These are phyloP conservation scores for Paramecium caudatum DNA, from an alignment of 73 alveolate genomes.

Conservation along the genomic window DNA sequence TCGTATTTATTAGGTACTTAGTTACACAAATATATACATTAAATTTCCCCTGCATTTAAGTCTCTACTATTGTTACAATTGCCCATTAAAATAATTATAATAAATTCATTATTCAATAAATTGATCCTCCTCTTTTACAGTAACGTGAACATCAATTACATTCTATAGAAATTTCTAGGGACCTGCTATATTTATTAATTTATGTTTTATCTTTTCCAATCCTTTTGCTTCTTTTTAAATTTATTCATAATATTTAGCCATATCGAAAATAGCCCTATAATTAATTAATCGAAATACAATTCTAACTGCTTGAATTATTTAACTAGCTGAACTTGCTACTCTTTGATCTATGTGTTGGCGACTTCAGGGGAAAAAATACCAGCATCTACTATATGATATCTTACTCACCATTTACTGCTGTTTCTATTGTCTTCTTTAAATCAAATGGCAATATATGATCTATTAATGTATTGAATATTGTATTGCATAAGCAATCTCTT, in stretches of 20 bases:
- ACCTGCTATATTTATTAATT: neutral
- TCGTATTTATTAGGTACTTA: slow-evolving; percentile 38
- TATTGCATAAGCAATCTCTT: slow-evolving; percentile 24
- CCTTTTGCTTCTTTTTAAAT: neutral
- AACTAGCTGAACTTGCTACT: too few species aligned
- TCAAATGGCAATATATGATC: slow-evolving; percentile 29
- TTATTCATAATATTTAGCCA: slow-evolving; percentile 16
- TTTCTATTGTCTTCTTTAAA: slow-evolving; percentile 37
- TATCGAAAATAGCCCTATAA: slow-evolving; percentile 1
- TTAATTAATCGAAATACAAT: neutral
- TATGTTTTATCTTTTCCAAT: neutral
- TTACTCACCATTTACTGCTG: slow-evolving; percentile 18
- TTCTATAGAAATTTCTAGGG: slow-evolving; percentile 2
- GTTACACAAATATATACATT: neutral
- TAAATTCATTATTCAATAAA: neutral
- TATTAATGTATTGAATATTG: slow-evolving; percentile 15
- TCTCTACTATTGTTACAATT: slow-evolving; percentile 37
- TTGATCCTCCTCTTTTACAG: slow-evolving; percentile 31
- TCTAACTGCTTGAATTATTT: neutral
- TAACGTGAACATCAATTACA: neutral
- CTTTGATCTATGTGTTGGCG: too few species aligned
- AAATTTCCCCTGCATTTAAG: neutral
- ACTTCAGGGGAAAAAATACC: too few species aligned
- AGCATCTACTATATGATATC: neutral
- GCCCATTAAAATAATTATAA: neutral